phyloP scores from a whole-genome alignment of 495 filamentous ascomycete species.

The Hypoxylon crocopeplum region DNA sequence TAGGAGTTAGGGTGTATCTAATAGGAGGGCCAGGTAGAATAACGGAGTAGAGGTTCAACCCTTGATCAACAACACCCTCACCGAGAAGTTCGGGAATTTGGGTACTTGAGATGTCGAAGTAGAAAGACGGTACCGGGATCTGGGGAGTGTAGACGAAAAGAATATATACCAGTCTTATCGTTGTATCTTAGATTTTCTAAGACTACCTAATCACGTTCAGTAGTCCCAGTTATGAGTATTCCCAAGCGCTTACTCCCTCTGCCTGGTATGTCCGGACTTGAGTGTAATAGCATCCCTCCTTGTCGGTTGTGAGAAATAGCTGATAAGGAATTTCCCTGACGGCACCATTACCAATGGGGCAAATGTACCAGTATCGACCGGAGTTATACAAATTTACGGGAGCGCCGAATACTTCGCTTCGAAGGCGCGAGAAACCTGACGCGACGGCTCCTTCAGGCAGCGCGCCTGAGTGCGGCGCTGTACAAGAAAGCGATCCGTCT shows the following conservation, averaged over 20 bases:
- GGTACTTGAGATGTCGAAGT: too few species aligned
- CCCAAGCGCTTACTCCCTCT: conserved; percentile 6
- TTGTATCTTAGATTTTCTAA: too few species aligned
- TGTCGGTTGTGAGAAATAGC: conserved; percentile 2
- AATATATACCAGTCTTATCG: too few species aligned
- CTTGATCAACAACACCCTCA: too few species aligned
- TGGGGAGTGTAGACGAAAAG: too few species aligned
- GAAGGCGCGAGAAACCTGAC: conserved; percentile 19
- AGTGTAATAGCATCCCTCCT: conserved; percentile 8
- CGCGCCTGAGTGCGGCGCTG: conserved; percentile 19
- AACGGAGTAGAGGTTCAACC: too few species aligned
- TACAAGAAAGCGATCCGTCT: conserved; percentile 33
- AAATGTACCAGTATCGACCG: conserved; percentile 13
- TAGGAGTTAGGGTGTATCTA: too few species aligned
- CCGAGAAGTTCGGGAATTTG: too few species aligned
- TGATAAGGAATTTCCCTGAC: conserved; percentile 20
- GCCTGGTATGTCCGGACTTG: conserved; percentile 6
- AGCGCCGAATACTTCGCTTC: conserved; percentile 13
- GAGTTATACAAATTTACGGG: conserved; percentile 10
- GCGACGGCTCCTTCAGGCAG: conserved; percentile 17
- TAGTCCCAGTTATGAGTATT: conserved; percentile 4
- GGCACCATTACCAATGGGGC: conserved; percentile 19
- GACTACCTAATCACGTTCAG: too few species aligned
- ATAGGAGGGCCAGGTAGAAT: too few species aligned
- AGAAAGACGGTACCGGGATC: too few species aligned